Evolutionary conservation across 257 asterid genomes (phyloP).

Genomic region (Penstemon barbatus): DNA sequence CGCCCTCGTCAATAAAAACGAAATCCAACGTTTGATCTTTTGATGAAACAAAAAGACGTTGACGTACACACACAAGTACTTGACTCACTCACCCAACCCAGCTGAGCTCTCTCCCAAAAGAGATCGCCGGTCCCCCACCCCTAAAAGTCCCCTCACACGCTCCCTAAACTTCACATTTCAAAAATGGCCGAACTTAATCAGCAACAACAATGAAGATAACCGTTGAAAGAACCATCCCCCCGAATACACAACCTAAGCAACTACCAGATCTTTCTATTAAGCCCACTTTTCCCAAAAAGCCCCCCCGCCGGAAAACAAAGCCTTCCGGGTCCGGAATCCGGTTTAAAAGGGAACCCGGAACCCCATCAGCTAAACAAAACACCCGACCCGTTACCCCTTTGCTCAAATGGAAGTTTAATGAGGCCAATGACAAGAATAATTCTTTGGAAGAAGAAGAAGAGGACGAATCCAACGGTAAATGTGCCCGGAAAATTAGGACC

Average conservation of each 20-base stretch:
- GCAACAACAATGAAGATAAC: conserved; percentile 38
- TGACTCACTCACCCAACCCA: background rate
- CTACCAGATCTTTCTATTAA: conserved; percentile 42
- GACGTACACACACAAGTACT: conserved; percentile 37
- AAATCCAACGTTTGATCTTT: conserved; percentile 21
- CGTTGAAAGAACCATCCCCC: conserved; percentile 30
- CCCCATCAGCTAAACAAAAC: conserved; percentile 34
- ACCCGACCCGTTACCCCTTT: conserved; percentile 58
- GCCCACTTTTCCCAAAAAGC: conserved; percentile 35
- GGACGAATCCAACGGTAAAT: conserved; percentile 34
- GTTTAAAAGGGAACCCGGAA: conserved; percentile 38
- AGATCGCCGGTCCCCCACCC: conserved; percentile 23
- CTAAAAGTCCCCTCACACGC: background rate
- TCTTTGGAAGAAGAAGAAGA: conserved; percentile 29
- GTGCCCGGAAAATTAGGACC: conserved; percentile 30
- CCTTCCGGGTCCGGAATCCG: conserved; percentile 36
- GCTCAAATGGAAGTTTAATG: conserved; percentile 58
- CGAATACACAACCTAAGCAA: conserved; percentile 27
- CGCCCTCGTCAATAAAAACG: background rate
- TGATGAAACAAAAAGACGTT: conserved; percentile 38
- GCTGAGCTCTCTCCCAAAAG: background rate
- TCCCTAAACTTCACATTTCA: background rate
- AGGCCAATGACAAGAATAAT: conserved; percentile 23
- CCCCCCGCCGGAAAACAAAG: conserved; percentile 49
- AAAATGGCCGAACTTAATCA: conserved; percentile 36